A percentile compares a stretch with the other conserved stretches of the same genome.
These are phyloP conservation scores for Rutidosis leptorrhynchoides DNA, from an alignment of 129 eudicot genomes.

Conservation along the genomic window DNA sequence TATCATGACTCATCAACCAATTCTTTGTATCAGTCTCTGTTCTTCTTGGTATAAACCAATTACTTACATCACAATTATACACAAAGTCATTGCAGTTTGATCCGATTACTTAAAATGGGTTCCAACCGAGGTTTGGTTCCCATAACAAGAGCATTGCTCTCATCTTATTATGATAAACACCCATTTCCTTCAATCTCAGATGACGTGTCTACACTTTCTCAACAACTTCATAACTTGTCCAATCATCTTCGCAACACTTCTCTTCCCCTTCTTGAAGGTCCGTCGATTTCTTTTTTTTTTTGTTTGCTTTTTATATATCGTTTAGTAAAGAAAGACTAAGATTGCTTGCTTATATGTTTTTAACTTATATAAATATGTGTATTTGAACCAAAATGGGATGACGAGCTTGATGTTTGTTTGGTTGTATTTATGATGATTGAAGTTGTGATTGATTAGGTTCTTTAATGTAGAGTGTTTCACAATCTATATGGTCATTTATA, in stretches of 20 bases:
- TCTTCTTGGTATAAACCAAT: background rate
- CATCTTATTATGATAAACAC: slow-evolving; percentile 75
- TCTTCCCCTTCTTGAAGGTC: slow-evolving; percentile 55
- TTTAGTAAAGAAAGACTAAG: background rate
- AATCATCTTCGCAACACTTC: slow-evolving; percentile 32
- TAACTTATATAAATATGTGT: background rate
- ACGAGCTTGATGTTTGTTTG: background rate
- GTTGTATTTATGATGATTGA: background rate
- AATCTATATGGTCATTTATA: background rate
- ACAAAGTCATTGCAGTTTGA: background rate
- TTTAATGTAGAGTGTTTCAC: background rate
- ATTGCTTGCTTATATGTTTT: background rate
- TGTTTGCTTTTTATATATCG: too few species aligned
- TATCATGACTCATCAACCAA: background rate
- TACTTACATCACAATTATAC: background rate
- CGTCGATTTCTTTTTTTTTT: background rate
- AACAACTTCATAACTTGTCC: slow-evolving; percentile 46
- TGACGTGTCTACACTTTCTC: slow-evolving; percentile 48
- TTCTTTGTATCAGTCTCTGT: background rate
- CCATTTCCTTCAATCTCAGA: slow-evolving; percentile 53
- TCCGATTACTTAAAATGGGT: slow-evolving; percentile 34
- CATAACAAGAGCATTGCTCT: slow-evolving; percentile 65
- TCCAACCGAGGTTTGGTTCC: slow-evolving; percentile 63
- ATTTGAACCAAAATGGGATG: background rate
- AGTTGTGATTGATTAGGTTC: background rate